Evolutionary conservation across 1,139 yeast genomes (phyloP).

Genomic region (Schwanniomyces etchellsii): DNA sequence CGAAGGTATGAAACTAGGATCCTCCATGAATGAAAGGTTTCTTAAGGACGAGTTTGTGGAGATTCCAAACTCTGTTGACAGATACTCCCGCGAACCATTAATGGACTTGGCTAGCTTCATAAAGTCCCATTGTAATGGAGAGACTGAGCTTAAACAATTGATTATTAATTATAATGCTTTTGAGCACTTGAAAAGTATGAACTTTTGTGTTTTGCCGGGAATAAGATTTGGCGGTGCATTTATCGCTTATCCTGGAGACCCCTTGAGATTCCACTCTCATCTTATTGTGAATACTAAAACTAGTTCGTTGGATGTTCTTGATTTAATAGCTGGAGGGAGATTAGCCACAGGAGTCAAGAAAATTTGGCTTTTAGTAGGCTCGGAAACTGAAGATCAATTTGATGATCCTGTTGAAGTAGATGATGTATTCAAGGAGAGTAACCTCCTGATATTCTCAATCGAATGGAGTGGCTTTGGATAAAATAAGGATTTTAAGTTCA

Average conservation of each 20-base stretch:
- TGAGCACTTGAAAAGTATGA: conserved; percentile 36
- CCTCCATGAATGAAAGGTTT: neutral
- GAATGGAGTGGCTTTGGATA: conserved; percentile 85
- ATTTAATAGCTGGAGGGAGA: conserved; percentile 77
- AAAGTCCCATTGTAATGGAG: conserved; percentile 1
- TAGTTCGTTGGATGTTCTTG: conserved; percentile 43
- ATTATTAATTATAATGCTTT: conserved; percentile 14
- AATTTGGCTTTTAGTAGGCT: conserved; percentile 65
- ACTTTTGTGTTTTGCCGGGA: conserved; percentile 72
- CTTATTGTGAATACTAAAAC: conserved; percentile 55
- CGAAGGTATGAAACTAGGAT: neutral
- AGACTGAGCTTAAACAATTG: conserved; percentile 4
- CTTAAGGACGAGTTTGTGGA: neutral
- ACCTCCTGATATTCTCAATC: conserved; percentile 44
- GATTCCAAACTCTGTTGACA: conserved; percentile 1
- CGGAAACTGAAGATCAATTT: conserved; percentile 10
- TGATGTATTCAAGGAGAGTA: neutral
- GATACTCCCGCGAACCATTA: neutral
- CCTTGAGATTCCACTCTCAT: conserved; percentile 85
- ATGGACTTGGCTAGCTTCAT: conserved; percentile 2
- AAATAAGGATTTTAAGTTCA: neutral
- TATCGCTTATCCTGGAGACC: conserved; percentile 93
- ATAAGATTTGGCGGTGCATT: conserved; percentile 85
- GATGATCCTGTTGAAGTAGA: conserved; percentile 1
- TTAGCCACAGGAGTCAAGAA: conserved; percentile 92